Percentiles rank a stretch among this genome's conserved stretches.
phyloP scores from a whole-genome alignment of 1,284 basidiomycete genomes.

The Omphalotus olearius region DNA sequence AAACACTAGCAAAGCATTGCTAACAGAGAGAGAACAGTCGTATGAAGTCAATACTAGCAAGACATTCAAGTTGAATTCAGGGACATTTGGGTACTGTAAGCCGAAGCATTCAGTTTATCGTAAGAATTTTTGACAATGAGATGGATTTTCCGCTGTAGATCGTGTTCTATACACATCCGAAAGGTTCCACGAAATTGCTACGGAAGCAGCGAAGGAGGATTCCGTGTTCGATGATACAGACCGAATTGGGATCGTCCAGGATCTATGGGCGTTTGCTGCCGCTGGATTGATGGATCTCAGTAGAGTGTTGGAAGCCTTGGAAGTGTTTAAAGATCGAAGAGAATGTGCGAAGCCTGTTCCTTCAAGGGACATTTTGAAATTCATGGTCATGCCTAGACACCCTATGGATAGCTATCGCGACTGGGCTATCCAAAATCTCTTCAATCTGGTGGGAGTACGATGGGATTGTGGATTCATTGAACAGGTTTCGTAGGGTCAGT shows the following conservation, averaged over 20 bases:
- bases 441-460: constrained; percentile 86
- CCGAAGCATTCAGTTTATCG: constrained; percentile 14
- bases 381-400: constrained; percentile 42
- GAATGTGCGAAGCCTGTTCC: constrained; percentile 53
- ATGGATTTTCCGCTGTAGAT: constrained; percentile 37
- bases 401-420: constrained; percentile 68
- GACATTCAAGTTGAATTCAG: constrained; percentile 86
- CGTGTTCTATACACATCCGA: constrained; percentile 87
- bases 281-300: constrained; percentile 79
- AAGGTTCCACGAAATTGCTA: constrained; percentile 75
- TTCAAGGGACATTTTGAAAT: background rate
- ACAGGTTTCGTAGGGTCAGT: constrained; percentile 61
- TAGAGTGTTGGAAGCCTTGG: constrained; percentile 70
- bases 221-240: constrained; percentile 80
- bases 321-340: constrained; percentile 65
- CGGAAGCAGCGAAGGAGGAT: constrained; percentile 66
- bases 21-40: constrained; percentile 67
- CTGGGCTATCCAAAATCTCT: constrained; percentile 53
- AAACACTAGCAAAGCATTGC: constrained; percentile 61
- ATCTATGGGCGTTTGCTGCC: constrained; percentile 77
- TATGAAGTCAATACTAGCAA: constrained; percentile 69
- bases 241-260: constrained; percentile 82
- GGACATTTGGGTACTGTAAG: constrained; percentile 87
- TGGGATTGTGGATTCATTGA: constrained; percentile 54
- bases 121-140: background rate